Evolutionary conservation across 2,329 filamentous ascomycete genomes (phyloP), one percentile per base, ranked within the genome.

Genomic region (Botrytis cinerea): DNA sequence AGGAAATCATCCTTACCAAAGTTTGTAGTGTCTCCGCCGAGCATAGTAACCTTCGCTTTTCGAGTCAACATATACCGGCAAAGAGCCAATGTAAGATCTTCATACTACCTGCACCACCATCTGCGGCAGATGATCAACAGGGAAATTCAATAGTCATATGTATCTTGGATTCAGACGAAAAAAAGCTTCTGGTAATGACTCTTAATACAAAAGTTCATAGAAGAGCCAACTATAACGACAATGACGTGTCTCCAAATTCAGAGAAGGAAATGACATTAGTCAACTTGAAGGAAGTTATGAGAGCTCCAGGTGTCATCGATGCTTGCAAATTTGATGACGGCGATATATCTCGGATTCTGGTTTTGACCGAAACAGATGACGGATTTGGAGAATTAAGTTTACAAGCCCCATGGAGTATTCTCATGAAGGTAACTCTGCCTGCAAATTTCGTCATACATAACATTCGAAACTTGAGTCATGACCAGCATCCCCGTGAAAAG

Each of bases 331-430:
- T 95, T 61, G 84, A 86, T 7, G 92, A 95, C 80, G 90, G 90
- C 2, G 84, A 86, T 40, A 85, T 92, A 71, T 89, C 90, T 46
- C 89, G 90, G 76, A 91, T 95, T 70, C 83, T 94, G 4, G 89
- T 93, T 40, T 83, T 95, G 22, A 92, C 90, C 4, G 88, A 91
- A 77, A 88, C 89, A 38, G 86, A 87, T 69, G 85, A 89, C 76
- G 91, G 91, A 1, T 86, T 87, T 45, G 87, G 89, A 64, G 89
- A 92, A 78, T 82, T 95, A 25, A 93, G 90, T 76, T 83, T 93
- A 16, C 92, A 94, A 81, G 91, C 91, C 9, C 92, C 92, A 0
- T 95, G 92, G 92, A 90, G 91, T 73, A 87, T 87, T 70, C 85
- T 92, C 20, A 89, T 90, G n/a, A 89, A 89, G 61, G 83, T 94